phyloP scores from a whole-genome alignment of 2,329 filamentous ascomycete species.

The Beauveria sp. region DNA sequence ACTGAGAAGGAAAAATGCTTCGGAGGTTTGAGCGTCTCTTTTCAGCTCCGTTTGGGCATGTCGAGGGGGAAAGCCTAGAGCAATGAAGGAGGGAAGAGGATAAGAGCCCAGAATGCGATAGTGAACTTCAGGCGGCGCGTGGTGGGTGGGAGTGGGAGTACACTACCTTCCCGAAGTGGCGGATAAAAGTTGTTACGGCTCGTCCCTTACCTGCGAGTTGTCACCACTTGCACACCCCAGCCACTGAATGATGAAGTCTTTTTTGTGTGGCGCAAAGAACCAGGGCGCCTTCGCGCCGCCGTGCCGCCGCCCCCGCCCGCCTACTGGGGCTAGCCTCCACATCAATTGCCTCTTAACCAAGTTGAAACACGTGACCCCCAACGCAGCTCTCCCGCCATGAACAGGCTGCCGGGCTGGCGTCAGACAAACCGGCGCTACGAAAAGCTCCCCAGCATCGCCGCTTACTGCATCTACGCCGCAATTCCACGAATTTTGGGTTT shows the following conservation, averaged over 20 bases:
- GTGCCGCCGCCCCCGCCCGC: too few relatives aligned
- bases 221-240: neutral
- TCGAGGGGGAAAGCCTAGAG: neutral
- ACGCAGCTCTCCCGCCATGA: neutral
- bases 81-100: neutral
- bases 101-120: constrained; percentile 1
- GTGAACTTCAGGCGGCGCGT: constrained; percentile 1
- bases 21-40: neutral
- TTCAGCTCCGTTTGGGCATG: neutral
- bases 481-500: neutral
- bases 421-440: constrained; percentile 8
- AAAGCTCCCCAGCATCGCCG: constrained; percentile 4
- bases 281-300: too few relatives aligned
- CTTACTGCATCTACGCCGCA: neutral
- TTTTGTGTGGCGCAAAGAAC: too few relatives aligned
- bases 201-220: neutral
- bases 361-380: neutral
- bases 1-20: neutral
- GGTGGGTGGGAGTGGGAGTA: neutral
- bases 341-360: neutral
- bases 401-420: constrained; percentile 12
- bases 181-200: constrained; percentile 9
- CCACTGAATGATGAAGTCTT: neutral
- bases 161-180: neutral
- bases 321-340: neutral